Evolutionary conservation across 768 basidiomycete genomes (phyloP).

Genomic region (Trametes meyenii): DNA sequence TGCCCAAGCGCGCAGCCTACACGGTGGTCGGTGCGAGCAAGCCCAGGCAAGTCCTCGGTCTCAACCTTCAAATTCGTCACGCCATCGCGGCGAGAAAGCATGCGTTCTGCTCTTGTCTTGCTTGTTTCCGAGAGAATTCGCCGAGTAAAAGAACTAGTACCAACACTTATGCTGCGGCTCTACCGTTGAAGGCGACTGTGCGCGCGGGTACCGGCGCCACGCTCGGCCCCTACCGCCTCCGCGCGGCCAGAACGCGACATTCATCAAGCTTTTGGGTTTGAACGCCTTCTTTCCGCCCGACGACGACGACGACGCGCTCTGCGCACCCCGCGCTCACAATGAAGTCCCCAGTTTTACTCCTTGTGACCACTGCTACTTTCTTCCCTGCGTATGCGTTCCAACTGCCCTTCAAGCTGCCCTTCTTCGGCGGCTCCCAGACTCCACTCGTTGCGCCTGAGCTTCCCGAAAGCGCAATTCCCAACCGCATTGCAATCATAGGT

Average conservation of each 20-base stretch:
- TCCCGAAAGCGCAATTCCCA: conserved; percentile 28
- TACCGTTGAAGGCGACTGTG: too few species aligned
- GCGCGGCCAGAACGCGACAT: not conserved
- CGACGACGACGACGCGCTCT: not conserved
- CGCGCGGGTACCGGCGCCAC: too few species aligned
- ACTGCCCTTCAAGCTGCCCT: conserved; percentile 25
- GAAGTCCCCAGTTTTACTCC: conserved; percentile 11
- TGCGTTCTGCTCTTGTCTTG: too few species aligned
- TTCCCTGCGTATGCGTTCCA: conserved; percentile 24
- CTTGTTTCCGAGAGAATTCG: too few species aligned
- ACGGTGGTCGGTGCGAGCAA: too few species aligned
- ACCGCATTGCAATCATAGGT: conserved; percentile 83
- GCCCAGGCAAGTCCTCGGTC: too few species aligned
- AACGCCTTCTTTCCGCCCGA: not conserved
- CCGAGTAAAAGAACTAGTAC: too few species aligned
- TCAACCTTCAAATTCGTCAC: too few species aligned
- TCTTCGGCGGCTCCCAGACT: conserved; percentile 17
- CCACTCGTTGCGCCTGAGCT: conserved; percentile 8
- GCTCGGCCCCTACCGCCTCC: too few species aligned
- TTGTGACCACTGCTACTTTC: conserved; percentile 12
- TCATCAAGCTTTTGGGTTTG: not conserved
- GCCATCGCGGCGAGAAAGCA: too few species aligned
- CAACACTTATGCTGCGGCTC: too few species aligned
- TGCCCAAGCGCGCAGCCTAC: too few species aligned
- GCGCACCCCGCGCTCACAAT: not conserved